Base-by-base conservation (phyloP, 768 basidiomycete species). In the Plicaturopsis crispa region DNA sequence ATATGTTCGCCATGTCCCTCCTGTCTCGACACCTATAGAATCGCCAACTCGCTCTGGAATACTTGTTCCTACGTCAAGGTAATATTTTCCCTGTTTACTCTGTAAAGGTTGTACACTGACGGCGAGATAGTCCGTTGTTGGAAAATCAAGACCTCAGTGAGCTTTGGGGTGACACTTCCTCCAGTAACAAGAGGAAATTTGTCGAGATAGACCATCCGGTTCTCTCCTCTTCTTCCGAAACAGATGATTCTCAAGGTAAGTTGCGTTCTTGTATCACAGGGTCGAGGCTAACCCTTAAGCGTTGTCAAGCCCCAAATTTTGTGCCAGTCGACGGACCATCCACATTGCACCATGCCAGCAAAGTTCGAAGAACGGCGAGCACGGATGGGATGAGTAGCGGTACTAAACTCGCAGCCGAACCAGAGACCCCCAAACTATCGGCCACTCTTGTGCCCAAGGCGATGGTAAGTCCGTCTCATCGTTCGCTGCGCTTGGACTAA, bases 241-340 rank as follows among this genome's bases (percentile, higher is more conserved):
- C 64, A 16, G 64, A 63, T 17, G 65, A 65, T 33, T 62, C 63
- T 4, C 60, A 65, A 60, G 59, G 65, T 62, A 37, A 20, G 22
- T 37, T 8, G 4, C 35, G 35, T n/a, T 28, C 31, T 31, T 32
- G 35, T 12, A 28, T 38, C 13, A 8, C 4, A 47, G 50, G 48
- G 32, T 38, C 47, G 24, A 12, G 31, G 16, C 28, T 41, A 20
- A 20, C 24, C 21, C 24, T 36, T 14, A 35, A 16, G 14, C n/a
- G 14, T 14, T 14, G 8, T 8, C 14, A 8, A 28, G 10, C 26
- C 26, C 14, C 26, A 28, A 14, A 14, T 14, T 28, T 28, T 14
- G 10, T 34, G 12, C 33, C 10, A 20, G 33, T 10, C 18, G 10
- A 34, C 10, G 18, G 18, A 34, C 10, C 33, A 34, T 8, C 19